Evolutionary conservation across 331 rosid species (phyloP).

Genomic region (Dryas integrifolia): DNA sequence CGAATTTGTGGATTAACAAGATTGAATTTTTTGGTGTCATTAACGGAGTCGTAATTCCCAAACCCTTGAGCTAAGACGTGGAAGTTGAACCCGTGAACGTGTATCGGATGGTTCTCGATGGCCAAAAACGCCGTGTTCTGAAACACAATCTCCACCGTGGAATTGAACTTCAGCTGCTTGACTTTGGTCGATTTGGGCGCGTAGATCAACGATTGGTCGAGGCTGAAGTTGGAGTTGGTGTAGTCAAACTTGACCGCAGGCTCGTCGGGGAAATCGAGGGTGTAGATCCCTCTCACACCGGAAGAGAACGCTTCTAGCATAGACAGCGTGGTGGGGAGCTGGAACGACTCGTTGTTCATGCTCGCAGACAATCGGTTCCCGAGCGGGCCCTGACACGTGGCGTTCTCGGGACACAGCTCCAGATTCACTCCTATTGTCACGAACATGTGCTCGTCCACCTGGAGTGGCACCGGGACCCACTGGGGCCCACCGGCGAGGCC

Average conservation of each 20-base stretch:
- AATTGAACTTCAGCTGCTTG: slow-evolving; percentile 52
- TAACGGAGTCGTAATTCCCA: slow-evolving; percentile 43
- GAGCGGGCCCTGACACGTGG: slow-evolving; percentile 19
- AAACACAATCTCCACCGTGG: slow-evolving; percentile 55
- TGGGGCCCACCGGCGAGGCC: slow-evolving; percentile 39
- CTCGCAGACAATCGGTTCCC: slow-evolving; percentile 35
- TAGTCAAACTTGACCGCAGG: slow-evolving; percentile 46
- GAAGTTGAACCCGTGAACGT: slow-evolving; percentile 54
- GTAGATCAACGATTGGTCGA: neutral
- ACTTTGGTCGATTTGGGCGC: slow-evolving; percentile 50
- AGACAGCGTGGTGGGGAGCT: slow-evolving; percentile 36
- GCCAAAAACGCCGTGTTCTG: slow-evolving; percentile 47
- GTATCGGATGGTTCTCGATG: slow-evolving; percentile 53
- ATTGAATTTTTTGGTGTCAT: slow-evolving; percentile 37
- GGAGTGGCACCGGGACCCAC: slow-evolving; percentile 38
- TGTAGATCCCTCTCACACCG: slow-evolving; percentile 44
- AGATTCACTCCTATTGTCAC: slow-evolving; percentile 31
- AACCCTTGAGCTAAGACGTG: slow-evolving; percentile 69
- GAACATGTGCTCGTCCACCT: slow-evolving; percentile 42
- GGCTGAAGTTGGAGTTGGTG: slow-evolving; percentile 24
- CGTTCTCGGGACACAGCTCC: slow-evolving; percentile 21
- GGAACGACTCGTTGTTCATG: slow-evolving; percentile 64
- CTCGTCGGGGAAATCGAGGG: slow-evolving; percentile 41
- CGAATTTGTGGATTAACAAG: slow-evolving; percentile 48
- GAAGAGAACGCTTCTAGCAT: slow-evolving; percentile 49